Conservation (phyloP, 768 basidiomycete species). For the Tylopilus rubrobrunneus region DNA sequence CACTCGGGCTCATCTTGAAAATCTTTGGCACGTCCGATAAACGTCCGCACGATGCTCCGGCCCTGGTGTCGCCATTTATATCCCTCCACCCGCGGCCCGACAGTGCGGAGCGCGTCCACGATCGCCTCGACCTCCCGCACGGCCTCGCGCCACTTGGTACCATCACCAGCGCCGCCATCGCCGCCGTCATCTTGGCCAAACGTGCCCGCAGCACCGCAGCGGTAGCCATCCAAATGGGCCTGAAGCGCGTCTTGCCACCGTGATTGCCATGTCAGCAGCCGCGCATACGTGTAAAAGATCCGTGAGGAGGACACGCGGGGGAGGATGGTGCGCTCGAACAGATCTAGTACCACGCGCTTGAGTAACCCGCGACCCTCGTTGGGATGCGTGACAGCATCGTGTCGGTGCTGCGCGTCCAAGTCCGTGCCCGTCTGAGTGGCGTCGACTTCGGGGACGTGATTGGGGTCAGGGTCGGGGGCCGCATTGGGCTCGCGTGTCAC, state of each 20-base stretch:
- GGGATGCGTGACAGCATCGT: slow-evolving; percentile 35
- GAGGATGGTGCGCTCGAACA: slow-evolving; percentile 77
- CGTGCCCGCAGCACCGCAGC: slow-evolving; percentile 56
- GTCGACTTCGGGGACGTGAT: neutral
- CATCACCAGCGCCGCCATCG: slow-evolving; percentile 39
- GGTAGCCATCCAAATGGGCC: slow-evolving; percentile 83
- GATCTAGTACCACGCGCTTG: slow-evolving; percentile 53
- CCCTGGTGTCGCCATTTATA: slow-evolving; percentile 84
- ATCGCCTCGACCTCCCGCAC: slow-evolving; percentile 78
- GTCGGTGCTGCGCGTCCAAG: neutral
- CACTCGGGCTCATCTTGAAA: slow-evolving; percentile 92
- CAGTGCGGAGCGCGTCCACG: slow-evolving; percentile 77
- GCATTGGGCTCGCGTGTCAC: slow-evolving; percentile 55
- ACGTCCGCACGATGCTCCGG: slow-evolving; percentile 81
- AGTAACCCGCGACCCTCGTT: slow-evolving; percentile 68
- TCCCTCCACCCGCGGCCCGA: slow-evolving; percentile 64
- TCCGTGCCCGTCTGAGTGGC: neutral
- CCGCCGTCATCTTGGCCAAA: slow-evolving; percentile 50
- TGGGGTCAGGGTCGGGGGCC: slow-evolving; percentile 28
- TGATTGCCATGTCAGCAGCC: slow-evolving; percentile 69
- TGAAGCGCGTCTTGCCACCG: slow-evolving; percentile 77
- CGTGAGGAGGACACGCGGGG: slow-evolving; percentile 76
- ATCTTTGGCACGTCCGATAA: slow-evolving; percentile 80
- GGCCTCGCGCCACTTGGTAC: slow-evolving; percentile 68
- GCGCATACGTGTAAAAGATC: slow-evolving; percentile 80